Evolutionary conservation across 2,329 filamentous ascomycete species (phyloP).

Genomic region (Xylaria sp.): DNA sequence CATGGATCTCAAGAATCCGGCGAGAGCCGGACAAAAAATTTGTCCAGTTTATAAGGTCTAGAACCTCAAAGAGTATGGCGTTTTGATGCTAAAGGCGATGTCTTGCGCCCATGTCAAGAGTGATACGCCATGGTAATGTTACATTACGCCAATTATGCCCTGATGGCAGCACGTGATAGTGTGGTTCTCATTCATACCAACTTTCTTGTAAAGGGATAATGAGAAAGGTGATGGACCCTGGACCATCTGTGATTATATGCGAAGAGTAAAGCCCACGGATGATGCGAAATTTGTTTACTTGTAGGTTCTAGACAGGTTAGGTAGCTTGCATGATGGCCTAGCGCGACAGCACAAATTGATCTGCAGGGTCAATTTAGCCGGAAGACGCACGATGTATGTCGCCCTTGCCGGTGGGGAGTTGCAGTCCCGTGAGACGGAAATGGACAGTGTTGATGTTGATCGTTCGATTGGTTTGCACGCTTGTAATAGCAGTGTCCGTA

Average conservation of each 20-base stretch:
- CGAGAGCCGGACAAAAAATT: background rate
- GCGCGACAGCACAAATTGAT: slow-evolving; percentile 19
- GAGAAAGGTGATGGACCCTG: background rate
- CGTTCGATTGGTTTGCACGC: background rate
- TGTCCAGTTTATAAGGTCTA: background rate
- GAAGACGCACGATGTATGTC: slow-evolving; percentile 9
- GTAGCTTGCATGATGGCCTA: slow-evolving; percentile 9
- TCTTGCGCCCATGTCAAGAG: background rate
- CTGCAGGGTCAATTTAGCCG: slow-evolving; percentile 30
- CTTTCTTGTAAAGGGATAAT: background rate
- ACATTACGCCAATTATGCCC: background rate
- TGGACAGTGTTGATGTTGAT: slow-evolving; percentile 6
- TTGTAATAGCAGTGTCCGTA: background rate
- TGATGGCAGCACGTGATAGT: background rate
- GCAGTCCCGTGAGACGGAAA: slow-evolving; percentile 23
- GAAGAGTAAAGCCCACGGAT: background rate
- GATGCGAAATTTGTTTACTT: background rate
- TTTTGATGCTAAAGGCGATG: background rate
- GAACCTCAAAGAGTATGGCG: background rate
- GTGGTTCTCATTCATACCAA: background rate
- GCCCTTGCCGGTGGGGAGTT: slow-evolving; percentile 6
- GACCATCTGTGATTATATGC: background rate
- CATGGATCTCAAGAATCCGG: slow-evolving; percentile 5
- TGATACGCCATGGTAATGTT: background rate
- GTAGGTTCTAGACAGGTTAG: background rate